These are phyloP conservation scores for Eucalyptus decipiens DNA, from an alignment of 345 rosid genomes.

Conservation along the genomic window DNA sequence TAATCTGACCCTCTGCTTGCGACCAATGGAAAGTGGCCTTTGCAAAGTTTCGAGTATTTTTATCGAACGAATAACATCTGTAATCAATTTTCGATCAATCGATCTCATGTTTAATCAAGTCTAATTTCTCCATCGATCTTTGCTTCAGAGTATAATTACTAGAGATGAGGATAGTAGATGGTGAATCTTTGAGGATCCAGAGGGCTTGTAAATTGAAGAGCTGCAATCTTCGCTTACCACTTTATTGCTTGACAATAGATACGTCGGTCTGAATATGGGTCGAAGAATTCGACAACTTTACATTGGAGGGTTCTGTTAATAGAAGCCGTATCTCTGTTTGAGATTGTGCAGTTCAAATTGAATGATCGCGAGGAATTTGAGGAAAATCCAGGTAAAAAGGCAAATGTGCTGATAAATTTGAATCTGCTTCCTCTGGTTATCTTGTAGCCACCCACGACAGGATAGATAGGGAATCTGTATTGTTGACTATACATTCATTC, in stretches of 20 bases:
- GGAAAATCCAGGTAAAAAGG: background rate
- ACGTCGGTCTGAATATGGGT: background rate
- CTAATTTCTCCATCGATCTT: background rate
- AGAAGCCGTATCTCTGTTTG: background rate
- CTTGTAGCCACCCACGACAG: background rate
- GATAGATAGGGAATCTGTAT: background rate
- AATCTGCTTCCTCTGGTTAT: background rate
- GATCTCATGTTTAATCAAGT: background rate
- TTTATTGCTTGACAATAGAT: background rate
- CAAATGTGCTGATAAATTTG: background rate
- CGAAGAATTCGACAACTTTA: background rate
- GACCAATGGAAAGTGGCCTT: slow-evolving; percentile 17
- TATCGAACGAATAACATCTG: background rate
- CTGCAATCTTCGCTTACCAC: background rate
- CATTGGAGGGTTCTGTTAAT: background rate
- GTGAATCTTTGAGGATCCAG: background rate
- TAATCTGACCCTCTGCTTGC: slow-evolving; percentile 11
- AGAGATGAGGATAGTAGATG: background rate
- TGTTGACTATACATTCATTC: background rate
- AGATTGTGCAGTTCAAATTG: background rate
- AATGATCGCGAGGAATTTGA: background rate
- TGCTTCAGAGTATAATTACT: background rate
- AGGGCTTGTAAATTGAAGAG: background rate
- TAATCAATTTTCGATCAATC: background rate
- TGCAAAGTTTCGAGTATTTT: background rate